Percentiles rank a stretch among this genome's conserved stretches.
phyloP scores from a whole-genome alignment of 2,329 filamentous ascomycete species.

The Aspergillus uvarum region DNA sequence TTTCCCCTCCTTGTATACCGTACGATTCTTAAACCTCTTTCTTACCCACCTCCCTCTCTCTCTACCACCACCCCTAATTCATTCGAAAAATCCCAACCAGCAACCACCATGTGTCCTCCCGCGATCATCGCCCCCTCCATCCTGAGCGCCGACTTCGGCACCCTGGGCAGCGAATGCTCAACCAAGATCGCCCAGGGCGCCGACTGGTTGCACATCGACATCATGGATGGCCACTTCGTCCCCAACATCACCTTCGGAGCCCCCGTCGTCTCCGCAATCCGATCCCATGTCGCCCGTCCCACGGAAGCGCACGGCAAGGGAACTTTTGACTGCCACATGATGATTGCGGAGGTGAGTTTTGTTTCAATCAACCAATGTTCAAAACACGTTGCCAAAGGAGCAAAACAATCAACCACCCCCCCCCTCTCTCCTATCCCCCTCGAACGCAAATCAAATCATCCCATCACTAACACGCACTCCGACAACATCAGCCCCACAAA shows the following conservation, averaged over 20 bases:
- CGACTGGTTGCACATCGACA: conserved; percentile 94
- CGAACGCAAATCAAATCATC: too few relatives aligned
- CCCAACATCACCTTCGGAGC: conserved; percentile 97
- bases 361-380: too few relatives aligned
- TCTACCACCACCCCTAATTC: not conserved
- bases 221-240: conserved; percentile 98
- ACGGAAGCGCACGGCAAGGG: conserved; percentile 70
- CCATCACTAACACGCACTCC: not conserved
- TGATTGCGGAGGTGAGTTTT: conserved; percentile 82
- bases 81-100: not conserved
- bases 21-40: not conserved
- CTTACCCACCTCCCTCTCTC: not conserved
- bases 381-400: too few relatives aligned
- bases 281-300: conserved; percentile 77
- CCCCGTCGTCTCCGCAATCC: conserved; percentile 91
- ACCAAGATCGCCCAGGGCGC: conserved; percentile 82
- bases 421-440: not conserved
- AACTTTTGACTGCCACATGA: conserved; percentile 99
- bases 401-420: conserved; percentile 13
- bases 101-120: conserved; percentile 70
- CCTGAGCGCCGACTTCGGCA: conserved; percentile 91
- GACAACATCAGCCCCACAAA: conserved; percentile 74
- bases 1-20: not conserved
- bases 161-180: conserved; percentile 81
- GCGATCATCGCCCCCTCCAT: conserved; percentile 99